Base-by-base conservation (phyloP, 2,329 filamentous ascomycete species). In the Xylaria arbuscula region DNA sequence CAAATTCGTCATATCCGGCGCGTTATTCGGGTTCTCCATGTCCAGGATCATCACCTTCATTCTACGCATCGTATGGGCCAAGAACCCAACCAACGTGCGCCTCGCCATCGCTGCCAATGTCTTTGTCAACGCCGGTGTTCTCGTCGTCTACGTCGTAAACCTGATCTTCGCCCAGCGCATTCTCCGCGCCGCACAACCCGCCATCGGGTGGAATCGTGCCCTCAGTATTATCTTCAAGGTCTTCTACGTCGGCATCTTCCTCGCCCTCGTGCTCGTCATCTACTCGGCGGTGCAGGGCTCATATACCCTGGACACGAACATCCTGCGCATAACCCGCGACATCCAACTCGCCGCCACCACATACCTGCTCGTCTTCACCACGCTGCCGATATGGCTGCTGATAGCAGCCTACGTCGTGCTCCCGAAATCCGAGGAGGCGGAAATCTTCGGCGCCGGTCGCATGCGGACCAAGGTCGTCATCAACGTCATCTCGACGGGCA, bases 111-210 rank as follows among this genome's bases (percentile, higher is more conserved):
- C 78, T 32, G 78, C 80, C 47, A 73, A 72, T 58, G 75, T 82
- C 56, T 75, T 81, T 17, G 76, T 78, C 36, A 81, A 81, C 57
- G 78, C 78, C 59, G 81, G 81, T 24, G 77, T 79, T 10, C 72
- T 79, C 6, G 62, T 80, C 13, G 38, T 81, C 19, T 81, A 80
- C 56, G 70, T 79, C 36, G 71, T 81, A 67, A 81, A 82, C 70
- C 75, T 82, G 19, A 75, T 82, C 67, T 80, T 82, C 63, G 77
- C 78, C 1, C 80, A 81, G 67, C 79, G 81, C 50, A 73, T 82
- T 32, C 69, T 82, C 2, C 79, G 81, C 53, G 78, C 80, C 1
- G 76, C 78, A 59, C 80, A 80, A 40, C 80, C 81, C 9, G 17
- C 22, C 15, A 48, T 80, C 9, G 81, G 80, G 64, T 82, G 80